Conservation (phyloP, 2,329 filamentous ascomycete species). For the Penicillium nordicum region DNA sequence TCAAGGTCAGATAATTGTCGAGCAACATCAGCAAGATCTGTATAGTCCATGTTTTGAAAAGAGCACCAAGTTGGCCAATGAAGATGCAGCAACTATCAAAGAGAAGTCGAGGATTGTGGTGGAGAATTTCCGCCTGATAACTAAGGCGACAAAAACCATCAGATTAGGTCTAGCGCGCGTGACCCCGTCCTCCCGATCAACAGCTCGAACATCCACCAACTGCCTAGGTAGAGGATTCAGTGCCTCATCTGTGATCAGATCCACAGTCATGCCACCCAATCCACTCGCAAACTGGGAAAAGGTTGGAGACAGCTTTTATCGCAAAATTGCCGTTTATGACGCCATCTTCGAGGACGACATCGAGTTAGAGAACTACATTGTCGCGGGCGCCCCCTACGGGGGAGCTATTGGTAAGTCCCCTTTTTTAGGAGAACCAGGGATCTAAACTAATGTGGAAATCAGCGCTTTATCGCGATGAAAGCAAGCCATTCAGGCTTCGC, state of each 20-base stretch:
- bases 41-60: constrained; percentile 54
- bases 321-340: constrained; percentile 90
- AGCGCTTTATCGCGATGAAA: constrained; percentile 84
- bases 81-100: constrained; percentile 13
- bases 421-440: background rate
- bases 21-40: constrained; percentile 63
- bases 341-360: constrained; percentile 88
- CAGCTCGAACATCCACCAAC: constrained; percentile 10
- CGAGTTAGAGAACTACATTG: constrained; percentile 90
- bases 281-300: constrained; percentile 90
- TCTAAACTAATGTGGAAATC: background rate
- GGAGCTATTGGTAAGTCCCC: constrained; percentile 76
- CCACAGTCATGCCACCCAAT: constrained; percentile 47
- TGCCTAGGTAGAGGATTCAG: background rate
- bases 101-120: constrained; percentile 3
- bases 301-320: constrained; percentile 90
- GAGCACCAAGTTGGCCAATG: constrained; percentile 1
- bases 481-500: constrained; percentile 75
- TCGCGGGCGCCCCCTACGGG: constrained; percentile 87
- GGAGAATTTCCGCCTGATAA: constrained; percentile 1
- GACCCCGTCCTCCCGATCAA: constrained; percentile 12
- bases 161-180: constrained; percentile 13
- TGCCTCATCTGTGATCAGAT: constrained; percentile 9
- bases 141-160: background rate
- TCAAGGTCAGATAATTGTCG: constrained; percentile 82